phyloP scores from a whole-genome alignment of 2,329 filamentous ascomycete species.

The Chrysosporium queenslandicum region DNA sequence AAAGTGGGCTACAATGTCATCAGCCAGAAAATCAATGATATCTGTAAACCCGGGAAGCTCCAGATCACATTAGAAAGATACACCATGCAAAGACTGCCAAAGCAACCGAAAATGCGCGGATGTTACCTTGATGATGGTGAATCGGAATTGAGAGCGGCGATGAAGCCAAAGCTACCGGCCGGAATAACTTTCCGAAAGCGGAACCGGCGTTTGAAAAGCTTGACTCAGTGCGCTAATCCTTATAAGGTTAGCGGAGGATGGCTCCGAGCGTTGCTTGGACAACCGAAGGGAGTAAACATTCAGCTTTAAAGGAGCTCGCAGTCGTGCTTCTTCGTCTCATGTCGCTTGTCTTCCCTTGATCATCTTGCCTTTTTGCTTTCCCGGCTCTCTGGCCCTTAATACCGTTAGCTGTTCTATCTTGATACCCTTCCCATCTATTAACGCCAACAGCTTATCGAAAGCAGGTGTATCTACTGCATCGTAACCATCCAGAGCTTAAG shows the following conservation, averaged over 20 bases:
- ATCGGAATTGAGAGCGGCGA: neutral
- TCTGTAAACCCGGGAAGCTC: neutral
- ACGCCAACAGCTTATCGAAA: constrained; percentile 2
- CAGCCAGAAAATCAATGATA: neutral
- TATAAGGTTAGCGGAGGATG: constrained; percentile 24
- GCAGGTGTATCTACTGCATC: constrained; percentile 1
- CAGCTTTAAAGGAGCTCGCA: constrained; percentile 22
- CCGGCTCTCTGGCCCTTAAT: neutral
- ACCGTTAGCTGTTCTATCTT: neutral
- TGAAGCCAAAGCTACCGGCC: neutral
- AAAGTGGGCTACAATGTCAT: neutral
- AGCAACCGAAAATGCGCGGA: neutral
- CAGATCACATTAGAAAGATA: neutral
- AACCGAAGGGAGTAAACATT: constrained; percentile 30
- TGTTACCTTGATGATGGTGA: neutral
- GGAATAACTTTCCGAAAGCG: constrained; percentile 10
- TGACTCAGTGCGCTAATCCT: constrained; percentile 30
- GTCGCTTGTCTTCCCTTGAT: constrained; percentile 24
- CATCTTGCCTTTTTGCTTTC: neutral
- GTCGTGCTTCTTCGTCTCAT: constrained; percentile 13
- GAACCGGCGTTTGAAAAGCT: constrained; percentile 9
- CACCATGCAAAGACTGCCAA: neutral
- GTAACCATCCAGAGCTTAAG: neutral
- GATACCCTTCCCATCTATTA: neutral
- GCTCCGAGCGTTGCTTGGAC: constrained; percentile 30